phyloP scores from a whole-genome alignment of 192 early-diverging fungal genomes.

The Rhizophagus prolifer region DNA sequence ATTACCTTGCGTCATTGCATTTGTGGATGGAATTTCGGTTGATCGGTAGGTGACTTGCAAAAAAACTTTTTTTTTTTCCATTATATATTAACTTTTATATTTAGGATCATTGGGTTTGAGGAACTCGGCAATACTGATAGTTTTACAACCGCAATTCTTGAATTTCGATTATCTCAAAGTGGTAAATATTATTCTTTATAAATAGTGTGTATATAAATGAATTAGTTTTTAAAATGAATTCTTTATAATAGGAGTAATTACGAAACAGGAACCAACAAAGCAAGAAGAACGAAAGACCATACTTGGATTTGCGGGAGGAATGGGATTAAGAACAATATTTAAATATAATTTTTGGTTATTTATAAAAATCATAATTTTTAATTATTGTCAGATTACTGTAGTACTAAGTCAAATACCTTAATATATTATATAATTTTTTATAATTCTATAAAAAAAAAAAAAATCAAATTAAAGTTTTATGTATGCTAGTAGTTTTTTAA shows the following conservation, averaged over 20 bases:
- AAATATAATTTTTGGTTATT: not conserved
- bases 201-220: not conserved
- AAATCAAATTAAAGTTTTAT: too few relatives aligned
- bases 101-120: constrained; percentile 88
- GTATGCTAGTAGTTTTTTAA: too few relatives aligned
- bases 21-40: constrained; percentile 70
- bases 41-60: constrained; percentile 55
- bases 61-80: constrained; percentile 11
- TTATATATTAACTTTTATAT: constrained; percentile 2
- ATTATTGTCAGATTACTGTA: too few relatives aligned
- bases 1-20: constrained; percentile 83
- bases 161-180: constrained; percentile 50
- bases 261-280: not conserved
- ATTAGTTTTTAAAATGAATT: not conserved
- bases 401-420: too few relatives aligned
- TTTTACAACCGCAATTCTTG: constrained; percentile 77
- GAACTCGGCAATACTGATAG: constrained; percentile 85
- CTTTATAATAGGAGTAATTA: constrained; percentile 23
- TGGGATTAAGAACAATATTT: constrained; percentile 7
- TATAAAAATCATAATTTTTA: too few relatives aligned
- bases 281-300: constrained; percentile 17
- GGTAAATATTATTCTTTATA: not conserved
- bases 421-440: too few relatives aligned
- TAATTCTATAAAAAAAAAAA: too few relatives aligned
- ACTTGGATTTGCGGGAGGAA: constrained; percentile 12